phyloP scores from a whole-genome alignment of 768 basidiomycete genomes.

The Lactarius trivialis region DNA sequence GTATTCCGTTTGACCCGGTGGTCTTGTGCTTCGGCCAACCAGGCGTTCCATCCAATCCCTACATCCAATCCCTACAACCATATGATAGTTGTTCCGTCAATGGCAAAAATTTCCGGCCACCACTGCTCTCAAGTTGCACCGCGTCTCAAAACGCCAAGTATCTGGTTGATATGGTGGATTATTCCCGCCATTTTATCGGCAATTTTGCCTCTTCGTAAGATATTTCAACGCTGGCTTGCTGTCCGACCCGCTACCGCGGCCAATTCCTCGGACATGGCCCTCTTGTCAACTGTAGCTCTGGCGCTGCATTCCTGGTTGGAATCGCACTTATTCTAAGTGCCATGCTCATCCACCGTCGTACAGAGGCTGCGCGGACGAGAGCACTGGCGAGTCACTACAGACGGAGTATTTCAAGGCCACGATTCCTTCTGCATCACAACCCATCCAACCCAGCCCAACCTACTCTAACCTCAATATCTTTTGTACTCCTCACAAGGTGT shows the following conservation, averaged over 20 bases:
- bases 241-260: not conserved
- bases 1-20: not conserved
- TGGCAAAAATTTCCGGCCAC: not conserved
- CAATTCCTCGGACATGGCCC: constrained; percentile 12
- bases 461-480: not conserved
- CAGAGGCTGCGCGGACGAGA: constrained; percentile 7
- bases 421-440: constrained; percentile 2
- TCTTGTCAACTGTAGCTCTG: not conserved
- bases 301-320: not conserved
- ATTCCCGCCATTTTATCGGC: not conserved
- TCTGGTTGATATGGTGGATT: not conserved
- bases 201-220: not conserved
- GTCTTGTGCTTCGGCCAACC: not conserved
- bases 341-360: not conserved
- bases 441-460: not conserved
- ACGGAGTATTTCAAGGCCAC: constrained; percentile 9
- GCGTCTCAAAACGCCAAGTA: not conserved
- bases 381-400: not conserved
- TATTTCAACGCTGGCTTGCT: not conserved
- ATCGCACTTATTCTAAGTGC: not conserved
- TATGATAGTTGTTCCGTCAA: not conserved
- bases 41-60: not conserved
- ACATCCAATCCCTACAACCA: not conserved
- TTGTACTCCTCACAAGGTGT: constrained; percentile 1
- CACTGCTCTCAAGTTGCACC: not conserved